Evolutionary conservation across 768 basidiomycete species (phyloP).

Genomic region (Porpolomopsis calyptriformis): DNA sequence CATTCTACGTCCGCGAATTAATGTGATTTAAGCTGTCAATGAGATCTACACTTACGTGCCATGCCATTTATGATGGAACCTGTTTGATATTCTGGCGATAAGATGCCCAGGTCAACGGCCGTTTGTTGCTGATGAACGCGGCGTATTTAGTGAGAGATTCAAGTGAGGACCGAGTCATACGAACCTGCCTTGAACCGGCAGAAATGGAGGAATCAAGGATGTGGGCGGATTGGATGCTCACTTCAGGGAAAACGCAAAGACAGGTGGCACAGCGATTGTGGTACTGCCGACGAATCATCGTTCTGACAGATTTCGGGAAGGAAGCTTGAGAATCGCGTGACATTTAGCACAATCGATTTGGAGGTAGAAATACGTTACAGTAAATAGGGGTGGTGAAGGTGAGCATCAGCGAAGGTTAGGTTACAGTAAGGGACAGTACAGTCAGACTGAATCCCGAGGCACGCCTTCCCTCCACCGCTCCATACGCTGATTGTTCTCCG

Average conservation of each 20-base stretch:
- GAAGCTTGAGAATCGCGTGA: constrained; percentile 2
- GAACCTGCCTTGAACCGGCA: constrained; percentile 8
- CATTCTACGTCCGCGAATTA: constrained; percentile 8
- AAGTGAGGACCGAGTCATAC: constrained; percentile 2
- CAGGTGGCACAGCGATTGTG: constrained; percentile 9
- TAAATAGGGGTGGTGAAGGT: too few relatives aligned
- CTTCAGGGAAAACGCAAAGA: constrained; percentile 2
- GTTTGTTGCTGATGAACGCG: constrained; percentile 4
- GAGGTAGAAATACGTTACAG: not conserved
- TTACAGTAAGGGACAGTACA: too few relatives aligned
- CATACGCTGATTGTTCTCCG: not conserved
- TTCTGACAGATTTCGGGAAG: constrained; percentile 2
- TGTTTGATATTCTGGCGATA: constrained; percentile 7
- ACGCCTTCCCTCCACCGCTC: not conserved
- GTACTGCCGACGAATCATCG: not conserved
- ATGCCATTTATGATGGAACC: constrained; percentile 5
- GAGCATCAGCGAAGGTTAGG: too few relatives aligned
- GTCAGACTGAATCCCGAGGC: too few relatives aligned
- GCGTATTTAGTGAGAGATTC: constrained; percentile 3
- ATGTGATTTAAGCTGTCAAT: constrained; percentile 2
- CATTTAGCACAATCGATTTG: not conserved
- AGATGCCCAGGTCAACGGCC: constrained; percentile 7
- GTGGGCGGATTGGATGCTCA: constrained; percentile 7
- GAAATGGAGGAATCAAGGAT: constrained; percentile 7
- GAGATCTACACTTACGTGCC: constrained; percentile 8